Base-by-base conservation (phyloP, 2,329 filamentous ascomycete species). In the Calonectria pauciramosa region DNA sequence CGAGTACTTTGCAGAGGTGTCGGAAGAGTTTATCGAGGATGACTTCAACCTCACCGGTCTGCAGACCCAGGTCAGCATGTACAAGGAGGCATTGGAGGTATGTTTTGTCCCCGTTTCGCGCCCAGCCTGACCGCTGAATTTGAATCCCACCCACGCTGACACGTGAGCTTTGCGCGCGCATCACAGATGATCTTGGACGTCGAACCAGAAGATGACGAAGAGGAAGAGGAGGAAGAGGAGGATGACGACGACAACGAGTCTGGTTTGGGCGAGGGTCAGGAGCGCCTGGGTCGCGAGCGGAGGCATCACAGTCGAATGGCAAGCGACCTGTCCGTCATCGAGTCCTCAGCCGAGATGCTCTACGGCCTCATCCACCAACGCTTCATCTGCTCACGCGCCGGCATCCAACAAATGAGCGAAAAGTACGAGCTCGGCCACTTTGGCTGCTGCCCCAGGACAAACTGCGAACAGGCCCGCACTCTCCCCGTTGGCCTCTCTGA, bases 11-110 rank as follows among this genome's bases (percentile, higher is more conserved):
- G 97, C 97, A 76, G 97, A 99, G 88, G 96, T 99, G 66, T 97
- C 95, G 59, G 97, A 99, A 87, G 97, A 99, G 83, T 99, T 99
- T 82, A 99, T 99, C 83, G 97, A 99, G 86, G 97, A 99, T 92
- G 97, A 99, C 86, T 99, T 99, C 90, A 99, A 99, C 86, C 90
- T 99, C 78, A 99, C 97, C 0, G 97, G 97, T 65, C 89, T 99
- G 82, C 96, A 98, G 86, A 94, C 93, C 74, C 96, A 99, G 87
- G 97, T 99, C 68, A 94, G 95, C 77, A 98, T 98, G 95, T 99
- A 99, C 86, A 99, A 99, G 87, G 97, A 99, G 87, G 97, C 97
- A 16, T 88, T 99, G 77, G 97, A 99, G 89, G 92, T 93, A 86
- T 67, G 82, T 76, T 52, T 16, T 34, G 23, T 41, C 14, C 56